Conservation (phyloP, 805 yeast species). For the Sugiyamaella marilandica region DNA sequence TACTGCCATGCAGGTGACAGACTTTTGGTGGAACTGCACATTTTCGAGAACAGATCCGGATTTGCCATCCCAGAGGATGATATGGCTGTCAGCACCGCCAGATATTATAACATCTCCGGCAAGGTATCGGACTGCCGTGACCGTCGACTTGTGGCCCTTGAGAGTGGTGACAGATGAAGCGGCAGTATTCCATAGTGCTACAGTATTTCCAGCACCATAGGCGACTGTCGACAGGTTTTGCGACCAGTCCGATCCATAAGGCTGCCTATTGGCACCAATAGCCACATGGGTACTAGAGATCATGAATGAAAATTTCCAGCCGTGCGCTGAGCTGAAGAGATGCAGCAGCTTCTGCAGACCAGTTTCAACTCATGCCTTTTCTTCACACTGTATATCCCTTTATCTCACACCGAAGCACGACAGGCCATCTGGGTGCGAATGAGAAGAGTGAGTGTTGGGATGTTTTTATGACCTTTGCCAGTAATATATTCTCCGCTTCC, state of each 20-base stretch:
- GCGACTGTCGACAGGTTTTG: constrained; percentile 15
- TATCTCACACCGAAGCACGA: too few species aligned
- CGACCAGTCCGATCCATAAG: constrained; percentile 23
- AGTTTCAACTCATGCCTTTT: too few species aligned
- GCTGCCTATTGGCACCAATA: constrained; percentile 25
- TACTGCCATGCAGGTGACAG: constrained; percentile 54
- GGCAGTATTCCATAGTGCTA: constrained; percentile 24
- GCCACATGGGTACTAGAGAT: constrained; percentile 8
- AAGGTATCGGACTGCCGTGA: constrained; percentile 62
- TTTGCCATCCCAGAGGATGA: constrained; percentile 53
- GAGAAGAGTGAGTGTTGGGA: too few species aligned
- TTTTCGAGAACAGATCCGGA: constrained; percentile 22
- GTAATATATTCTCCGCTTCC: too few species aligned
- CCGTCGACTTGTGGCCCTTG: constrained; percentile 38
- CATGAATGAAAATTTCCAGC: constrained; percentile 2
- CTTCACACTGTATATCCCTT: too few species aligned
- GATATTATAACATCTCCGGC: constrained; percentile 49
- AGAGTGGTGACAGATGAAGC: constrained; percentile 9
- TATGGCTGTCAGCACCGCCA: constrained; percentile 60
- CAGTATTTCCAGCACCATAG: constrained; percentile 22
- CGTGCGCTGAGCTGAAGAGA: background rate
- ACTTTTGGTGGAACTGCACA: constrained; percentile 42
- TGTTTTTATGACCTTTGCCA: too few species aligned
- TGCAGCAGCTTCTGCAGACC: too few species aligned
- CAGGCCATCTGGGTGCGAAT: too few species aligned